Evolutionary conservation across 805 yeast species (phyloP).

Genomic region (Zygosaccharomyces siamensis): DNA sequence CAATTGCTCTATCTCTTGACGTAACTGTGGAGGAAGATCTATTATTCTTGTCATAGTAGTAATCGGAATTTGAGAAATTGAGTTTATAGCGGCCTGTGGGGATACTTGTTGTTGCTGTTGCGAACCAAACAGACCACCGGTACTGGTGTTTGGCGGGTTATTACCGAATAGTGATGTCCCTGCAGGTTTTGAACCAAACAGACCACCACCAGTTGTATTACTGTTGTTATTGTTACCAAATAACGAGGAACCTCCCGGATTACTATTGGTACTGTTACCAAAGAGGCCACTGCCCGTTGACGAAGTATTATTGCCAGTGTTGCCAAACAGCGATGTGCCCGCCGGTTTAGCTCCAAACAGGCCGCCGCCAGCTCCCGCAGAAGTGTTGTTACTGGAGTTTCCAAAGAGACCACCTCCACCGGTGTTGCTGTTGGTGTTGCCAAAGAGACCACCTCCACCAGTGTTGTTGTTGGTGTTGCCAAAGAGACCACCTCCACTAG

Average conservation of each 20-base stretch:
- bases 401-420: conserved; percentile 31
- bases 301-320: conserved; percentile 6
- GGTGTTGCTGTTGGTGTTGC: conserved; percentile 16
- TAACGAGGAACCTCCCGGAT: conserved; percentile 20
- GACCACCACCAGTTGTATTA: conserved; percentile 14
- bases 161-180: conserved; percentile 36
- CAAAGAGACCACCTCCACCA: conserved; percentile 31
- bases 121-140: conserved; percentile 19
- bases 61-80: conserved; percentile 44
- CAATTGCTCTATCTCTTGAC: conserved; percentile 61
- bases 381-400: conserved; percentile 1
- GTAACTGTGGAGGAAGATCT: conserved; percentile 67
- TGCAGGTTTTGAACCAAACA: conserved; percentile 21
- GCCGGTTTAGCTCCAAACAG: conserved; percentile 33
- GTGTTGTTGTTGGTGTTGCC: conserved; percentile 21
- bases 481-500: conserved; percentile 32
- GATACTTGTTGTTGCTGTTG: conserved; percentile 26
- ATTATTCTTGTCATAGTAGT: conserved; percentile 73
- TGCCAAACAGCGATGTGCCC: conserved; percentile 24
- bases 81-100: conserved; percentile 39
- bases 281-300: conserved; percentile 30
- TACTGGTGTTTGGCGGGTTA: conserved; percentile 9
- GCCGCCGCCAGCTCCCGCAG: conserved; percentile 29
- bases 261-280: conserved; percentile 10
- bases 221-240: conserved; percentile 15